Percentiles rank a stretch among this genome's conserved stretches.
These are phyloP conservation scores for Tetrahymena malaccensis DNA, from an alignment of 73 alveolate species.

Conservation along the genomic window DNA sequence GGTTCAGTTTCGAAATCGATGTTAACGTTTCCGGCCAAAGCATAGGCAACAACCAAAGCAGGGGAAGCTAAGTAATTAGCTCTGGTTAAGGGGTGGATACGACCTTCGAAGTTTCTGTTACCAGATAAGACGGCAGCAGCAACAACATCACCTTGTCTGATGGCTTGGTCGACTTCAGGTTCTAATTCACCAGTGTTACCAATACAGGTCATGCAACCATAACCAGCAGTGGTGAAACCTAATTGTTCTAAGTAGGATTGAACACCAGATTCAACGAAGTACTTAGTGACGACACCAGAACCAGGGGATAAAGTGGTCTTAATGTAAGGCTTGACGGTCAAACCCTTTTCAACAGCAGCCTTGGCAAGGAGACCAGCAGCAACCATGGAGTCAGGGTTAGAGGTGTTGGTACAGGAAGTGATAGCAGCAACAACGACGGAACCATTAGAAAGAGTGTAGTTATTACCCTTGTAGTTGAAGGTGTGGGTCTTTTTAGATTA, in stretches of 20 bases:
- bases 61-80: constrained; percentile 89
- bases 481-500: constrained; percentile 7
- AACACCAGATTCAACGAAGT: constrained; percentile 66
- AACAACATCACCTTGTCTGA: constrained; percentile 60
- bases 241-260: constrained; percentile 51
- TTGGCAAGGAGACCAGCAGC: constrained; percentile 91
- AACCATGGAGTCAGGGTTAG: constrained; percentile 82
- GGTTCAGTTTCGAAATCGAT: constrained; percentile 85
- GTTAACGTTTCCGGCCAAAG: constrained; percentile 53
- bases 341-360: constrained; percentile 80
- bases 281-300: constrained; percentile 71
- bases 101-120: constrained; percentile 87
- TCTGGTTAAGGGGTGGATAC: constrained; percentile 76
- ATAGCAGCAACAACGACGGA: constrained; percentile 84
- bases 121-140: constrained; percentile 84
- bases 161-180: constrained; percentile 59
- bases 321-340: constrained; percentile 58
- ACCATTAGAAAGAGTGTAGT: constrained; percentile 59
- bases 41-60: constrained; percentile 84
- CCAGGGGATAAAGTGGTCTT: constrained; percentile 89
- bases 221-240: constrained; percentile 85
- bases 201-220: constrained; percentile 90
- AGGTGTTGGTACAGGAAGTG: constrained; percentile 88
- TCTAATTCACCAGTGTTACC: constrained; percentile 85
- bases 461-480: constrained; percentile 49